Evolutionary conservation across 164 flowering plant species (phyloP).

Genomic region (grape (Vitis vinifera)): ASM3070453v1 NC_081805.1:2746501-2747000

Average conservation of each 20-base stretch:
- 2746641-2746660: slow-evolving; percentile 97
- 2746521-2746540: slow-evolving; percentile 15
- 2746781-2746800: not conserved
- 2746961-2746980: not conserved
- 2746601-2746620: not conserved
- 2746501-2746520: slow-evolving; percentile 68
- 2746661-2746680: slow-evolving; percentile 97
- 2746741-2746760: slow-evolving; percentile 89
- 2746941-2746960: not conserved
- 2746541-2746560: not conserved
- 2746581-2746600: not conserved
- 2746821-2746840: not conserved
- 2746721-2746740: slow-evolving; percentile 66
- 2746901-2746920: not conserved
- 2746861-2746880: not conserved
- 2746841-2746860: not conserved
- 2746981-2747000: not conserved
- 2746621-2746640: slow-evolving; percentile 38
- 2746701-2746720: slow-evolving; percentile 51
- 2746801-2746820: not conserved
- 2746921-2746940: not conserved
- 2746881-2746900: not conserved
- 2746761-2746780: slow-evolving; percentile 20
- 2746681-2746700: slow-evolving; percentile 66
- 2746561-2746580: not conserved